These are phyloP conservation scores for Flaveria robusta DNA, from an alignment of 129 eudicot species.

Conservation along the genomic window DNA sequence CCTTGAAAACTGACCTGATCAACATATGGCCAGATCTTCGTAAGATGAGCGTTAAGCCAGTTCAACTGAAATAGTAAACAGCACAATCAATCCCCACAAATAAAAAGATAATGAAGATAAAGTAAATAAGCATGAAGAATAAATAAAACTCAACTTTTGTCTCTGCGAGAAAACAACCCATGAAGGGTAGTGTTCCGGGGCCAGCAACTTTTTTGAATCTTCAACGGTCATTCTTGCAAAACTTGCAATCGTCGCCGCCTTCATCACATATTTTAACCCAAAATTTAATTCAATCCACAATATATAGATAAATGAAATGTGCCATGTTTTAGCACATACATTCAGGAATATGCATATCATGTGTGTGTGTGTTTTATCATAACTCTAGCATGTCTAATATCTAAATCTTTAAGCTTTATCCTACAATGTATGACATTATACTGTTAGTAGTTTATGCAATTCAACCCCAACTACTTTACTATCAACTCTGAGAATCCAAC, in stretches of 20 bases:
- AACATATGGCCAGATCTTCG: slow-evolving; percentile 94
- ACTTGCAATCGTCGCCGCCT: slow-evolving; percentile 88
- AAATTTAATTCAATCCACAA: slow-evolving; percentile 14
- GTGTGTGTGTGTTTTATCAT: neutral
- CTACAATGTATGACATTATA: neutral
- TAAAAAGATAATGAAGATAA: neutral
- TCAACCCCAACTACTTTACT: neutral
- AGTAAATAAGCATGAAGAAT: neutral
- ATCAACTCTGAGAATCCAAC: no score
- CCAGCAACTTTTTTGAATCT: slow-evolving; percentile 87
- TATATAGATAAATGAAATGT: neutral
- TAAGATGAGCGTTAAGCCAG: slow-evolving; percentile 80
- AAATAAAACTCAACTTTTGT: slow-evolving; percentile 65
- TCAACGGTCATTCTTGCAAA: slow-evolving; percentile 97
- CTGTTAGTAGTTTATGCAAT: neutral
- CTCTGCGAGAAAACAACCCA: slow-evolving; percentile 90
- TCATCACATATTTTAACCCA: slow-evolving; percentile 23
- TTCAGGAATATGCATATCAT: neutral
- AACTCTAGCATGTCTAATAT: neutral
- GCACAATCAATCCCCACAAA: slow-evolving; percentile 33
- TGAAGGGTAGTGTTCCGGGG: slow-evolving; percentile 81
- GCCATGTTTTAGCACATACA: slow-evolving; percentile 3
- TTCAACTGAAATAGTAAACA: slow-evolving; percentile 57
- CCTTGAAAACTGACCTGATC: slow-evolving; percentile 58
- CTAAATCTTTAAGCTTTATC: neutral